Evolutionary conservation across 805 yeast genomes (phyloP).

Genomic region (Lipomyces spencermartinsiae): DNA sequence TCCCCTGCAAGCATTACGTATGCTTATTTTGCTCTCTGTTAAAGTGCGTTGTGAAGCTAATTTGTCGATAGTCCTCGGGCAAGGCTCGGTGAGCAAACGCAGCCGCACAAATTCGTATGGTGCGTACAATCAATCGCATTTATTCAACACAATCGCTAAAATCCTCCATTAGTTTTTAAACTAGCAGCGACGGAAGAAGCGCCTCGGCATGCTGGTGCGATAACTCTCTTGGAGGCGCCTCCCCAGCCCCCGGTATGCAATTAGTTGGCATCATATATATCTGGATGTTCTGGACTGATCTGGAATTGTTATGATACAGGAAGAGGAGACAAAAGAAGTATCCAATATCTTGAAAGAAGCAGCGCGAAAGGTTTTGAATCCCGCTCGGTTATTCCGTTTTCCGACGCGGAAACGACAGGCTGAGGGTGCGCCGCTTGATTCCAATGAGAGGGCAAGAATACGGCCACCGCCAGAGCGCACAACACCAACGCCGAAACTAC

Average conservation of each 20-base stretch:
- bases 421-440: not conserved
- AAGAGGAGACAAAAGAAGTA: not conserved
- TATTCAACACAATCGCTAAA: not conserved
- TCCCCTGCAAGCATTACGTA: conserved; percentile 77
- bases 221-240: conserved; percentile 32
- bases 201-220: conserved; percentile 26
- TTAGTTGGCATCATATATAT: not conserved
- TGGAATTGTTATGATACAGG: not conserved
- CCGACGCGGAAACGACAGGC: conserved; percentile 29
- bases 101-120: conserved; percentile 33
- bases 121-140: conserved; percentile 1
- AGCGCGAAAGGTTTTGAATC: conserved; percentile 25
- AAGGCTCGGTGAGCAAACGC: conserved; percentile 29
- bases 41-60: conserved; percentile 11
- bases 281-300: not conserved
- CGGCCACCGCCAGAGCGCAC: not conserved
- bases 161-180: conserved; percentile 19
- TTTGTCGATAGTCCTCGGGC: conserved; percentile 24
- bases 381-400: conserved; percentile 27
- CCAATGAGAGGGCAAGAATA: not conserved
- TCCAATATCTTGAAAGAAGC: conserved; percentile 13
- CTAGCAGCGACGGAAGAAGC: conserved; percentile 34
- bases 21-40: conserved; percentile 8
- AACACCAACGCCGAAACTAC: conserved; percentile 2
- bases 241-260: conserved; percentile 5